Conservation (phyloP, 768 basidiomycete species). For the Tulasnella sp. region DNA sequence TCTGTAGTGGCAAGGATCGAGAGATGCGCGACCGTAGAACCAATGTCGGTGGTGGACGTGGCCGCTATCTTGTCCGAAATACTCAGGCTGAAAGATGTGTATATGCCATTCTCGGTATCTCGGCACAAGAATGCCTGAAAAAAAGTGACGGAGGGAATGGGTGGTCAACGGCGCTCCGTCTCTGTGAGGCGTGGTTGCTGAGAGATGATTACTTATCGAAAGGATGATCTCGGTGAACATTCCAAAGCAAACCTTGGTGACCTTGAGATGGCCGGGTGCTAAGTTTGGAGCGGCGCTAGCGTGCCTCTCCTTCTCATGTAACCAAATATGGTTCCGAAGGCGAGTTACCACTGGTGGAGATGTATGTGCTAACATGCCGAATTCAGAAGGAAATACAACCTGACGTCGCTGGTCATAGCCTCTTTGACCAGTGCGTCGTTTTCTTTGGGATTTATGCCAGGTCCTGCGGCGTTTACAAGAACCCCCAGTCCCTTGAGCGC, state of each 20-base stretch:
- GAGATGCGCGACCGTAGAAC: too few relatives aligned
- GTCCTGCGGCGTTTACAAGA: slow-evolving; percentile 19
- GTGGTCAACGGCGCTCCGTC: background rate
- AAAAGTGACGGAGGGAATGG: background rate
- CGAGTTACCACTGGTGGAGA: background rate
- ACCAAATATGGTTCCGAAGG: background rate
- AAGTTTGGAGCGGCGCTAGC: background rate
- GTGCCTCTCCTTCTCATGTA: background rate
- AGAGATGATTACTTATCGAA: background rate
- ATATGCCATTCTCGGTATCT: background rate
- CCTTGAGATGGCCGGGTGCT: background rate
- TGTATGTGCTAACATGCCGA: background rate
- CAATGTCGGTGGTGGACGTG: too few relatives aligned
- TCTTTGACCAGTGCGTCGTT: slow-evolving; percentile 18
- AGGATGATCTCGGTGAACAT: background rate
- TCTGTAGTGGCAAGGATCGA: too few relatives aligned
- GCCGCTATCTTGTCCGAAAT: background rate
- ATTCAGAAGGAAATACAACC: slow-evolving; percentile 7
- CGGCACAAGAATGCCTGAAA: background rate
- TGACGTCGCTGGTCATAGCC: slow-evolving; percentile 11
- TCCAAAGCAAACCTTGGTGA: background rate
- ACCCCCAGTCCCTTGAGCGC: slow-evolving; percentile 21
- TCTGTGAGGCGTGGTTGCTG: background rate
- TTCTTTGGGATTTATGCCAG: background rate
- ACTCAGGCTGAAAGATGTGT: background rate